A percentile compares a stretch with the other conserved stretches of the same genome.
Evolutionary conservation across 208 protist species (phyloP).

Genomic region (Angomonas deanei): DNA sequence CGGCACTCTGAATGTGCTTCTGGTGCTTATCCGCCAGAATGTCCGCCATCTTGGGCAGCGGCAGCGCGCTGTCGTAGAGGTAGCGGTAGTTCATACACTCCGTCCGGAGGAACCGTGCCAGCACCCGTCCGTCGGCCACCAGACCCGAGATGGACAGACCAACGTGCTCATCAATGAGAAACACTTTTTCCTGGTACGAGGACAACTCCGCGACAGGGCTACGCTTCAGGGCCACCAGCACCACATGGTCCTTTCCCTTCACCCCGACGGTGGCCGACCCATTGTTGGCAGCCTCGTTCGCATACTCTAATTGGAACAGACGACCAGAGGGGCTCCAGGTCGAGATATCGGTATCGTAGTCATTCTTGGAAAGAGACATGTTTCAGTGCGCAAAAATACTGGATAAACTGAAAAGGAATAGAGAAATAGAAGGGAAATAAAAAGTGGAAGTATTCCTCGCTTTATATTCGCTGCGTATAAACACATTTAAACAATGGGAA

Average conservation of each 20-base stretch:
- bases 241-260: constrained; percentile 93
- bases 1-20: constrained; percentile 94
- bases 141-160: constrained; percentile 98
- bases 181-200: constrained; percentile 98
- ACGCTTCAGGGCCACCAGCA: constrained; percentile 94
- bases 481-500: too few relatives aligned
- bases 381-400: background rate
- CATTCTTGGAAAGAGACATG: constrained; percentile 92
- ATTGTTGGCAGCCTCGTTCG: constrained; percentile 99
- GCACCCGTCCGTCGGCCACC: constrained; percentile 94
- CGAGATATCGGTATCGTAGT: constrained; percentile 99
- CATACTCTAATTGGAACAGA: constrained; percentile 99
- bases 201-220: constrained; percentile 93
- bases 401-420: background rate
- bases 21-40: constrained; percentile 94
- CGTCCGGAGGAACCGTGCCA: constrained; percentile 94
- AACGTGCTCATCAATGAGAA: constrained; percentile 97
- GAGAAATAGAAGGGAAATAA: constrained; percentile 1
- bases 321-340: constrained; percentile 97
- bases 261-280: constrained; percentile 96
- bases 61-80: constrained; percentile 75
- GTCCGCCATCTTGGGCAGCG: constrained; percentile 71
- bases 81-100: constrained; percentile 98
- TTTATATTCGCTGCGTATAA: too few relatives aligned
- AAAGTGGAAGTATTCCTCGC: background rate